Evolutionary conservation across 2,329 filamentous ascomycete genomes (phyloP), one percentile per base, ranked within the genome.

Genomic region (Fusarium gaditjirri): DNA sequence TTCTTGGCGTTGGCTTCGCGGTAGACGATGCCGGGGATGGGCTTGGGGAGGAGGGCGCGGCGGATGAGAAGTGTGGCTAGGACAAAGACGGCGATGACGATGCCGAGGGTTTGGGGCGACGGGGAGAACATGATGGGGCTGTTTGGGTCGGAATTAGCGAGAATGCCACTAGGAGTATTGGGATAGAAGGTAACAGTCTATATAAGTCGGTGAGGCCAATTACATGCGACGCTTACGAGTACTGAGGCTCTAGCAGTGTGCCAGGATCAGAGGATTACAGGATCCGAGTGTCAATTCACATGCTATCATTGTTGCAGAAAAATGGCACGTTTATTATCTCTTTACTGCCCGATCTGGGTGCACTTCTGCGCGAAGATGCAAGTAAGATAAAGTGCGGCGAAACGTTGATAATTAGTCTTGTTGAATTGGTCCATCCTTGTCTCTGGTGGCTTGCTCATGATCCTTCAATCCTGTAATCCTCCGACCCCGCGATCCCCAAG

Each of bases 391-490:
- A 17, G 13, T 53, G 49, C 49, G 49, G 49, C 49, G 13, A 27
- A 53, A 53, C 23, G 49, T 36, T 36, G 5, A 27, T 52, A 35
- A 52, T 36, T 21, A 25, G 33, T 36, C 6, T 35, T 8, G 3
- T 8, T 0, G n/a, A 35, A 36, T n/a, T 39, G 33, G 35, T 23
- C 27, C 23, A 36, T 47, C 17, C 39, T 36, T 4, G 17, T 19
- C 0, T 29, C 23, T 8, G 12, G 10, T 16, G 17, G 33, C 39
- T 42, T 27, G n/a, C 33, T 16, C 7, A 8, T 39, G 31, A 57
- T 57, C 54, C 54, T 57, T 33, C 31, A 57, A 57, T 57, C 54
- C 54, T 57, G 41, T 14, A 36, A 47, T 57, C 54, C 54, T 57
- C 29, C 11, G 19, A 47, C 31, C 54, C 29, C 29, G 23, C 53